phyloP scores from a whole-genome alignment of 306 rosid species.

The Elaeagnus macrophylla region DNA sequence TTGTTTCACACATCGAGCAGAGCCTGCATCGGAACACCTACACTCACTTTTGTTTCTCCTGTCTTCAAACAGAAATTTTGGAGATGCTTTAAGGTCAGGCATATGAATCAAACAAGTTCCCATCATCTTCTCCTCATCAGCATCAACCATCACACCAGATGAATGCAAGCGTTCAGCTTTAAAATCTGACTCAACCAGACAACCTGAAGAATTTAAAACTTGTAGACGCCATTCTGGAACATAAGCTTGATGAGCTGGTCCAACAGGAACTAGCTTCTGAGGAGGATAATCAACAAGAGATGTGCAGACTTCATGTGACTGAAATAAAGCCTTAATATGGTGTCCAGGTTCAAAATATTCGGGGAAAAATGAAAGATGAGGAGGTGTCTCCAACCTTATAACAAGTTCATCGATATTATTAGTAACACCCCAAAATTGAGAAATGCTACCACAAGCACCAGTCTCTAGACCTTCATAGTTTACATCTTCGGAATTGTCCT shows the following conservation, averaged over 20 bases:
- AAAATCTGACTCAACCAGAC: slow-evolving; percentile 1
- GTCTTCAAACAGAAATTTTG: slow-evolving; percentile 7
- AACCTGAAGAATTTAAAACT: slow-evolving; percentile 15
- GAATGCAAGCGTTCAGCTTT: background rate
- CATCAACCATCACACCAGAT: slow-evolving; percentile 5
- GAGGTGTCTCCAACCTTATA: slow-evolving; percentile 19
- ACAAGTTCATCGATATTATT: slow-evolving; percentile 13
- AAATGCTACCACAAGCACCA: slow-evolving; percentile 18
- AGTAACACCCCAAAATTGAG: slow-evolving; percentile 18
- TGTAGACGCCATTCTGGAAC: slow-evolving; percentile 27
- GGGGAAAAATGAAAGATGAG: slow-evolving; percentile 30
- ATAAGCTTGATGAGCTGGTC: slow-evolving; percentile 28
- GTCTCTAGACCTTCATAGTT: background rate
- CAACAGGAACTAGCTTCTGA: slow-evolving; percentile 25
- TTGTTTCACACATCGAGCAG: slow-evolving; percentile 27
- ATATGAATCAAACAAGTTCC: slow-evolving; percentile 23
- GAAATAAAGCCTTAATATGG: slow-evolving; percentile 16
- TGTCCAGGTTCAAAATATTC: slow-evolving; percentile 22
- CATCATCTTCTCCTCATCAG: slow-evolving; percentile 16
- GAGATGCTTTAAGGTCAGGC: slow-evolving; percentile 21
- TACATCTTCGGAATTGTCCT: slow-evolving; percentile 9
- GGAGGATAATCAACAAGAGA: slow-evolving; percentile 21
- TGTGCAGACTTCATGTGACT: slow-evolving; percentile 15
- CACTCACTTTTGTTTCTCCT: slow-evolving; percentile 15
- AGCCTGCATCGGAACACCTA: slow-evolving; percentile 25